Base-by-base conservation (phyloP, 768 basidiomycete species). In the Leccinum fibrillosum region DNA sequence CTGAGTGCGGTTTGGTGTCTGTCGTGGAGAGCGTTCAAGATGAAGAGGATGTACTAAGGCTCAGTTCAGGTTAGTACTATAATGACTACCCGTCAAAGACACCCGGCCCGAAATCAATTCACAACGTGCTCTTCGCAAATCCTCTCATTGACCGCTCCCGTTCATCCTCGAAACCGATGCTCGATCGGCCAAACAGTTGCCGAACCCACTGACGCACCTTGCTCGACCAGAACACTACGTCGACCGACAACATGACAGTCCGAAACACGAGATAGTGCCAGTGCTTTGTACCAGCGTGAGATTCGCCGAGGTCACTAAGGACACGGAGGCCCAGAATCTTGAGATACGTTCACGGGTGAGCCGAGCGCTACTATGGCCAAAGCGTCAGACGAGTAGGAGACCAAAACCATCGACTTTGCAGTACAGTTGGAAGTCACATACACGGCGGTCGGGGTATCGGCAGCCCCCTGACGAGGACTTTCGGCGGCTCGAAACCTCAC, bases 111-210 rank as follows among this genome's bases (percentile, higher is more conserved):
- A 92, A 79, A 52, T 94, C 90, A 47, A 94, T 78, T 2, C 93
- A 92, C 56, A 94, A 79, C 60, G 85, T 88, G 49, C 82, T 83
- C 68, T 84, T 88, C n/a, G 92, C 92, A 72, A 93, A 82, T 11
- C 78, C 82, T 48, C 84, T 76, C 78, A 93, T 85, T 28, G 84
- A 82, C 62, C 77, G 76, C 79, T 96, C 91, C 54, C 96, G 69
- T 69, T 90, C 85, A 60, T 92, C 90, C 71, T 96, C 93, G 65
- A 94, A 92, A 19, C 73, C 28, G 28, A 30, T 30, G 78, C 59
- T 92, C 88, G 70, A 44, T 74, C 61, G 81, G 71, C 45, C 82
- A 42, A 85, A 63, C 30, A 81, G 28, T 30, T 4, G 28, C 28
- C 28, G 28, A 30, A 30, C 57, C 81, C 84, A 80, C 59, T 82